Percentiles rank a stretch among this genome's conserved stretches.
These are phyloP conservation scores for Polychytrium aggregatum DNA, from an alignment of 192 early-diverging fungal species.

Conservation along the genomic window DNA sequence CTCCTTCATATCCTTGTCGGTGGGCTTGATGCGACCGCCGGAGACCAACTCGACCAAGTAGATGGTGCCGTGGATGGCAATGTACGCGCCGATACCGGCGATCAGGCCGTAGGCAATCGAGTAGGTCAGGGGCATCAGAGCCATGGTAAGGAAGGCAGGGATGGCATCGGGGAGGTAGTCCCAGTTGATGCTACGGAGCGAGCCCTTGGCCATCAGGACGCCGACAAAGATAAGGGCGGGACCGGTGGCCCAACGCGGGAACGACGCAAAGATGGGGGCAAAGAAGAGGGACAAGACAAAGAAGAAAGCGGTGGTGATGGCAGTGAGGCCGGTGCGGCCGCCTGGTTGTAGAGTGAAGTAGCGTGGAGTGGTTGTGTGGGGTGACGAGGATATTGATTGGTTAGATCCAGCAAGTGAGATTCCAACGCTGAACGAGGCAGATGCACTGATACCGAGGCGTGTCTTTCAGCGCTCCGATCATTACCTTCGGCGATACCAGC, in stretches of 20 bases:
- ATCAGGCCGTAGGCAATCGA: slow-evolving; percentile 73
- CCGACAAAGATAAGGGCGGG: slow-evolving; percentile 72
- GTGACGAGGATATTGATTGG: too few relatives aligned
- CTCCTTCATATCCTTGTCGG: slow-evolving; percentile 6
- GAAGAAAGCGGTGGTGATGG: slow-evolving; percentile 49
- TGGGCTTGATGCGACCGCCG: slow-evolving; percentile 38
- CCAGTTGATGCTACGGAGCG: slow-evolving; percentile 63
- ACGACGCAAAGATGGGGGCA: slow-evolving; percentile 70
- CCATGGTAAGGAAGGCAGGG: slow-evolving; percentile 66
- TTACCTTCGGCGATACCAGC: slow-evolving; percentile 74
- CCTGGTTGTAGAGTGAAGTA: too few relatives aligned
- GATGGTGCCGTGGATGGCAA: slow-evolving; percentile 56
- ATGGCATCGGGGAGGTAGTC: slow-evolving; percentile 65
- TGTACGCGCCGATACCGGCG: slow-evolving; percentile 55
- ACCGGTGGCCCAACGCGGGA: slow-evolving; percentile 78
- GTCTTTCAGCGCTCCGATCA: too few relatives aligned
- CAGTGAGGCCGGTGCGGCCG: slow-evolving; percentile 67
- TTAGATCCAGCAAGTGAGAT: too few relatives aligned
- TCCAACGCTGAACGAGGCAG: too few relatives aligned
- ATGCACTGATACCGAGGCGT: too few relatives aligned
- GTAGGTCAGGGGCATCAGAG: slow-evolving; percentile 71
- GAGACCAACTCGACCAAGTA: slow-evolving; percentile 44
- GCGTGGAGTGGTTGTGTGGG: too few relatives aligned
- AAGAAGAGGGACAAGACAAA: slow-evolving; percentile 76
- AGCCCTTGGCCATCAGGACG: slow-evolving; percentile 61